phyloP scores from a whole-genome alignment of 139 green algal genomes.

The Auxenochlorella pyrenoidosa region DNA sequence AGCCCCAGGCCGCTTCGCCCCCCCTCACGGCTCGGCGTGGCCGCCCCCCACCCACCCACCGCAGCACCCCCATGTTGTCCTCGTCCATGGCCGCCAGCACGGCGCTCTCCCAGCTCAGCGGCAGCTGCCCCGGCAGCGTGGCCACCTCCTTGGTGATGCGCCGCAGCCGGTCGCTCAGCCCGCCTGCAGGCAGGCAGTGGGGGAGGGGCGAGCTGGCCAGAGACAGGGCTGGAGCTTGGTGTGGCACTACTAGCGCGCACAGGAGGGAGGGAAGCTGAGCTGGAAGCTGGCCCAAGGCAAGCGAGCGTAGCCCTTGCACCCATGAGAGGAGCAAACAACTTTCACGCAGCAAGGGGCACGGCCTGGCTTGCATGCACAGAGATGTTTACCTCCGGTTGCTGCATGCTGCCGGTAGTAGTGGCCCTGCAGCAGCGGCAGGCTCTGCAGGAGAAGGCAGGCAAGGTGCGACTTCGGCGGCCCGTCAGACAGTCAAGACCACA shows the following conservation, averaged over 20 bases:
- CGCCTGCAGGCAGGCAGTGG: neutral
- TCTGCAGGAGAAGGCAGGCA: neutral
- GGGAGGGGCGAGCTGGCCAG: neutral
- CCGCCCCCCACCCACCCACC: conserved; percentile 2
- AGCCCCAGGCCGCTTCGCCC: no score
- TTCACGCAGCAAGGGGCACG: no score
- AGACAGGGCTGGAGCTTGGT: neutral
- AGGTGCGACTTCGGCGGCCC: neutral
- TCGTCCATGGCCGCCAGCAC: conserved; percentile 59
- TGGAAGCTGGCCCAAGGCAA: no score
- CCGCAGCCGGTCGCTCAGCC: conserved; percentile 25
- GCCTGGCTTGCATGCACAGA: no score
- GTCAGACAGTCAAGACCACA: neutral
- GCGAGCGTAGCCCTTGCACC: no score
- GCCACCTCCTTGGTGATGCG: conserved; percentile 58
- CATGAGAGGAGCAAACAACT: no score
- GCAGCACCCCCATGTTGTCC: conserved; percentile 59
- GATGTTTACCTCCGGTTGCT: neutral
- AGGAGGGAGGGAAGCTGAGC: no score
- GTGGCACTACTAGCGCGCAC: no score
- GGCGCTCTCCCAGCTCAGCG: conserved; percentile 52
- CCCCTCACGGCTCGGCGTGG: no score
- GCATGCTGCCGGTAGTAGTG: conserved; percentile 24
- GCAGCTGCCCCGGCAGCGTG: conserved; percentile 56
- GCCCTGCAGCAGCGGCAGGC: neutral